phyloP scores from a whole-genome alignment of 225 moss, liverwort and hornwort species.

The Marchantia polymorpha region DNA sequence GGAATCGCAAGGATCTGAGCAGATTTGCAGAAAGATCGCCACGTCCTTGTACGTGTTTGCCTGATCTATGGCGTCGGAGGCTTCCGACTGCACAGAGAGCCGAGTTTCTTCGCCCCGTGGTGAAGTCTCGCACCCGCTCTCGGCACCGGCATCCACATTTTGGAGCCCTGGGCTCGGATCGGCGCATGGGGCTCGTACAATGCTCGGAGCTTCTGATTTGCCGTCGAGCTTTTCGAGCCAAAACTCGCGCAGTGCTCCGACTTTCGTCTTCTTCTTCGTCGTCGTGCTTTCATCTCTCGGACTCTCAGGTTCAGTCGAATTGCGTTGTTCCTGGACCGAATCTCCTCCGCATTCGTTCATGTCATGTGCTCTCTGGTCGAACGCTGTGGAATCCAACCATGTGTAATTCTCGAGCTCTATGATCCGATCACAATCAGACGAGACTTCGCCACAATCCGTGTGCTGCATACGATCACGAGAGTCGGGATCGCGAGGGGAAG shows the following conservation, averaged over 20 bases:
- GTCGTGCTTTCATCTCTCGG: not conserved
- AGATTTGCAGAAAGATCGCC: not conserved
- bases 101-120: too few species aligned
- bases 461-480: not conserved
- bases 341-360: not conserved
- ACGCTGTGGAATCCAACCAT: not conserved
- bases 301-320: not conserved
- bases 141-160: too few species aligned
- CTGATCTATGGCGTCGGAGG: not conserved
- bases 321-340: too few species aligned
- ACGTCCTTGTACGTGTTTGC: not conserved
- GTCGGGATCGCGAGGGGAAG: not conserved
- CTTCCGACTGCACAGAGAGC: not conserved
- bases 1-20: too few species aligned
- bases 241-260: not conserved
- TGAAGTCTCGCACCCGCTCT: not conserved
- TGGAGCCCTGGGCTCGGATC: too few species aligned
- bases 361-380: not conserved
- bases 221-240: not conserved
- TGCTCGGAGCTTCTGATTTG: not conserved
- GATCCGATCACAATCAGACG: not conserved
- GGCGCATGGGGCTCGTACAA: too few species aligned
- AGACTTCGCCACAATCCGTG: not conserved
- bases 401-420: slow-evolving; percentile 18
- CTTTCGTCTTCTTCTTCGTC: not conserved